Conservation (phyloP, 352 stramenopile species). For the Stramenopiles sp. region DNA sequence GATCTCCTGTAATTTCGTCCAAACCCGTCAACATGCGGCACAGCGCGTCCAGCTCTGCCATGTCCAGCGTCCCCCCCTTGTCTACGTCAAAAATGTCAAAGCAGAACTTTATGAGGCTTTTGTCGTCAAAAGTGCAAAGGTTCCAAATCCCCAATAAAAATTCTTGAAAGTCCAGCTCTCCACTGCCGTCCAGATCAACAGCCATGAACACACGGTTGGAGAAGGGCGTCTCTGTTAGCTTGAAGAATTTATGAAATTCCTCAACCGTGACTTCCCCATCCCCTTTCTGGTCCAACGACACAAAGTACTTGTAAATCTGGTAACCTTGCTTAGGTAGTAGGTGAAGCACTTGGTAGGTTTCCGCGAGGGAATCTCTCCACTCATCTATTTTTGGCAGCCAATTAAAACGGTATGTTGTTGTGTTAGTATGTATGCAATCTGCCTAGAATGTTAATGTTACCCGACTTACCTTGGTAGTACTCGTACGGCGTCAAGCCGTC, state of each 20-base stretch:
- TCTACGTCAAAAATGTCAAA: conserved; percentile 24
- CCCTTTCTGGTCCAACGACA: background rate
- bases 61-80: conserved; percentile 18
- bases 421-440: too few relatives aligned
- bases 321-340: background rate
- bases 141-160: conserved; percentile 29
- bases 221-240: background rate
- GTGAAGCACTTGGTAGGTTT: background rate
- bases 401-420: too few relatives aligned
- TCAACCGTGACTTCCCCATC: background rate
- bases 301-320: background rate
- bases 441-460: too few relatives aligned
- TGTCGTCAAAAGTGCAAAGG: conserved; percentile 17
- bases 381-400: too few relatives aligned
- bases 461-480: background rate
- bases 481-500: background rate
- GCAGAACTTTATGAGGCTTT: conserved; percentile 18
- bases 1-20: background rate
- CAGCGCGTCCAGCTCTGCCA: background rate
- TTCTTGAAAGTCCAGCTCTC: conserved; percentile 27
- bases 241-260: background rate
- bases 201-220: background rate
- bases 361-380: background rate
- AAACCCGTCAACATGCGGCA: background rate
- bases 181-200: conserved; percentile 20